These are phyloP conservation scores for Penicillium argentinense DNA, from an alignment of 495 filamentous ascomycete genomes.

Conservation along the genomic window DNA sequence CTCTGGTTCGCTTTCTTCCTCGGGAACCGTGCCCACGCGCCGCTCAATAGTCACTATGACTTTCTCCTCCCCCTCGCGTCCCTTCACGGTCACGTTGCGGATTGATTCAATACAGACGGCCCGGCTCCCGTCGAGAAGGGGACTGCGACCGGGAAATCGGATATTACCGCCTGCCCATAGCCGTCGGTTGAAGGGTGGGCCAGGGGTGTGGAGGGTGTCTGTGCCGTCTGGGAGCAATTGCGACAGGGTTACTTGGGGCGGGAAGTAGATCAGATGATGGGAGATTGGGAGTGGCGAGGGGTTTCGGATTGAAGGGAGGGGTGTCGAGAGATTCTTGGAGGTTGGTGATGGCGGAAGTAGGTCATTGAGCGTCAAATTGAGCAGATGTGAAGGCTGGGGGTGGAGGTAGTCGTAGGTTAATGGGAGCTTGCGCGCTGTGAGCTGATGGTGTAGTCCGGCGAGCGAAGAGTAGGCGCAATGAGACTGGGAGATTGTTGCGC, in stretches of 20 bases:
- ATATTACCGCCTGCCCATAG: slow-evolving; percentile 75
- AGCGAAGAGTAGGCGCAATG: slow-evolving; percentile 28
- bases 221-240: slow-evolving; percentile 71
- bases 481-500: background rate
- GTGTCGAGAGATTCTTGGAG: slow-evolving; percentile 2
- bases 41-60: slow-evolving; percentile 60
- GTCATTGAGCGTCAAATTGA: slow-evolving; percentile 61
- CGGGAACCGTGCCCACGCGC: slow-evolving; percentile 38
- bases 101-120: slow-evolving; percentile 67
- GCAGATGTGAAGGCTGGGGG: slow-evolving; percentile 62
- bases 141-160: slow-evolving; percentile 27
- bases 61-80: slow-evolving; percentile 55
- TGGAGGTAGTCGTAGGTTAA: slow-evolving; percentile 63
- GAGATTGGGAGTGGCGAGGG: slow-evolving; percentile 46
- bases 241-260: slow-evolving; percentile 55
- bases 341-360: slow-evolving; percentile 42
- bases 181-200: slow-evolving; percentile 62
- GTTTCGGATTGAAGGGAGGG: slow-evolving; percentile 35
- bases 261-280: slow-evolving; percentile 72
- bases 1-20: slow-evolving; percentile 33
- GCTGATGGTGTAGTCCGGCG: slow-evolving; percentile 28
- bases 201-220: slow-evolving; percentile 67
- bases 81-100: slow-evolving; percentile 57
- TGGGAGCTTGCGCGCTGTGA: slow-evolving; percentile 52
- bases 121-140: slow-evolving; percentile 47